Evolutionary conservation across 495 filamentous ascomycete species (phyloP).

Genomic region (Penicillium odoratum): DNA sequence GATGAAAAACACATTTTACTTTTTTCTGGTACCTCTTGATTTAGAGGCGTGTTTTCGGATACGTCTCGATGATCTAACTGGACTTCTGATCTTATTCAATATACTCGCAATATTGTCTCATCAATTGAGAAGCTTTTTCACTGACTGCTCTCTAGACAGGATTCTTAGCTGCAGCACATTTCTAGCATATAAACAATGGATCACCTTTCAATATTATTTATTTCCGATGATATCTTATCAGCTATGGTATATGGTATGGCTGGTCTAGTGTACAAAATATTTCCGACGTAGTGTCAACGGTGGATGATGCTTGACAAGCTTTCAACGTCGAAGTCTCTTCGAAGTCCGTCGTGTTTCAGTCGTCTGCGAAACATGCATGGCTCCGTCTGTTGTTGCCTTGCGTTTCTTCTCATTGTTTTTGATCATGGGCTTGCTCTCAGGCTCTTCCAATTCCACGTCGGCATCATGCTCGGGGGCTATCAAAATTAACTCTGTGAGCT

Average conservation of each 20-base stretch:
- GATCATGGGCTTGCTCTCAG: constrained; percentile 14
- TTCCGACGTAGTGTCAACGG: neutral
- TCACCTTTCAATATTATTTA: neutral
- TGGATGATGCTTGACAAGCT: neutral
- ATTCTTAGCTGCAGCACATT: neutral
- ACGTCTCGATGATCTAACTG: constrained; percentile 58
- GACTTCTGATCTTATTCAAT: constrained; percentile 55
- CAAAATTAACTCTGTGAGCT: constrained; percentile 25
- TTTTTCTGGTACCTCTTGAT: constrained; percentile 69
- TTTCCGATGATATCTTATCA: neutral
- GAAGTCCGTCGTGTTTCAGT: constrained; percentile 39
- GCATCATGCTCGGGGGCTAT: constrained; percentile 26
- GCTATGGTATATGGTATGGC: neutral
- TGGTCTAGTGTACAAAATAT: constrained; percentile 5
- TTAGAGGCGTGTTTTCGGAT: constrained; percentile 48
- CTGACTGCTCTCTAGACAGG: constrained; percentile 22
- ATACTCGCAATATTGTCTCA: constrained; percentile 8
- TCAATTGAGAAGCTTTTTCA: constrained; percentile 19
- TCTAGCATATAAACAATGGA: neutral
- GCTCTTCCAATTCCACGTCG: constrained; percentile 24
- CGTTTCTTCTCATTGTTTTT: constrained; percentile 22
- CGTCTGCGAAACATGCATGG: constrained; percentile 31
- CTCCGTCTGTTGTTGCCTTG: constrained; percentile 17
- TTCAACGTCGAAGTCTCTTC: constrained; percentile 34
- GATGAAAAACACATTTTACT: constrained; percentile 51